Conservation (phyloP, 2,329 filamentous ascomycete genomes). For the Fusarium siculi region DNA sequence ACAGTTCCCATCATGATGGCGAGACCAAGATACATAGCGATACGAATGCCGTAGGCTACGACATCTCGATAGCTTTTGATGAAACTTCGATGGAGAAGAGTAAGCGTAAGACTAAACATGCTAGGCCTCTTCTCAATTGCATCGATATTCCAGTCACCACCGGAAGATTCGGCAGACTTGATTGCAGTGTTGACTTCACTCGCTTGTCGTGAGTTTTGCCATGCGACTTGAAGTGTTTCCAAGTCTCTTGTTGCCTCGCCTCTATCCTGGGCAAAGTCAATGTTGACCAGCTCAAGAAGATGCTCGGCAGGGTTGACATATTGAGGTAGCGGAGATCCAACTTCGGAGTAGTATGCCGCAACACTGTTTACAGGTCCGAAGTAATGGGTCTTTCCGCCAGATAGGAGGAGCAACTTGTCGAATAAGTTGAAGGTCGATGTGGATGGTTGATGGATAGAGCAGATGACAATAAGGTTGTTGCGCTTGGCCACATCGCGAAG, state of each 20-base stretch:
- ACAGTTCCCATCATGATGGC: slow-evolving; percentile 91
- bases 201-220: slow-evolving; percentile 41
- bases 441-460: slow-evolving; percentile 87
- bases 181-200: slow-evolving; percentile 38
- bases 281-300: slow-evolving; percentile 81
- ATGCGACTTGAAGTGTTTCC: slow-evolving; percentile 41
- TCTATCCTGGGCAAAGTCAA: slow-evolving; percentile 71
- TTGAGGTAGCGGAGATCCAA: slow-evolving; percentile 71
- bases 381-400: slow-evolving; percentile 76
- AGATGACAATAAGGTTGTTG: slow-evolving; percentile 80
- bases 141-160: slow-evolving; percentile 34
- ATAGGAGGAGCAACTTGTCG: slow-evolving; percentile 81
- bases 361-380: slow-evolving; percentile 72
- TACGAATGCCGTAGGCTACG: slow-evolving; percentile 83
- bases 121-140: slow-evolving; percentile 52
- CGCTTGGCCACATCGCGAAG: slow-evolving; percentile 72
- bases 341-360: slow-evolving; percentile 69
- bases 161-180: slow-evolving; percentile 44
- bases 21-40: slow-evolving; percentile 81
- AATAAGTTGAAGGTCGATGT: slow-evolving; percentile 83
- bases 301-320: slow-evolving; percentile 85
- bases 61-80: slow-evolving; percentile 88
- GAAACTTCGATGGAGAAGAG: slow-evolving; percentile 80
- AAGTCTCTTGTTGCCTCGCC: slow-evolving; percentile 55
- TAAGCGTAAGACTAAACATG: slow-evolving; percentile 63